Evolutionary conservation across 2,329 filamentous ascomycete species (phyloP).

Genomic region (Diaporthe amygdali): DNA sequence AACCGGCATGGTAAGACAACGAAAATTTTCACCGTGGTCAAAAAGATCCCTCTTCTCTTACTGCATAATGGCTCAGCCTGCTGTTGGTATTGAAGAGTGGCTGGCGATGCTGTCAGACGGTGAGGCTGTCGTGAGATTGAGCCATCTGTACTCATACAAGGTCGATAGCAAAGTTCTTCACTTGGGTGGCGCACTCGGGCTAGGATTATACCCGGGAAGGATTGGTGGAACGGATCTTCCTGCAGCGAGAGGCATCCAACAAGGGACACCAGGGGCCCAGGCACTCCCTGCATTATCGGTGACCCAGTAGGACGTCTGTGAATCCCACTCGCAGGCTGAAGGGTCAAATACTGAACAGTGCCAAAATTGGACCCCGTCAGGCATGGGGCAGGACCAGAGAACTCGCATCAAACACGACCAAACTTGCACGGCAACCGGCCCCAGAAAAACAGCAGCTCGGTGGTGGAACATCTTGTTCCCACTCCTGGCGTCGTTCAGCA

Average conservation of each 20-base stretch:
- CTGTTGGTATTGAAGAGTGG: neutral
- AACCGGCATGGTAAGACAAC: neutral
- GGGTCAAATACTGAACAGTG: neutral
- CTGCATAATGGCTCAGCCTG: neutral
- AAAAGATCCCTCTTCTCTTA: neutral
- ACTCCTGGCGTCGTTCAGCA: neutral
- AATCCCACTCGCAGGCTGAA: neutral
- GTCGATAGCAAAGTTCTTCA: neutral
- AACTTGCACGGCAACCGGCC: neutral
- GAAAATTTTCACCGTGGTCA: neutral
- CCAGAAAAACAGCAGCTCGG: neutral
- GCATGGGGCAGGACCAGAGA: neutral
- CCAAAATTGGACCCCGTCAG: neutral
- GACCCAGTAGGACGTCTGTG: neutral
- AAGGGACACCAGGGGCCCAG: slow-evolving; percentile 2
- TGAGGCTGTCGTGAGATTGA: slow-evolving; percentile 14
- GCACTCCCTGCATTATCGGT: slow-evolving; percentile 13
- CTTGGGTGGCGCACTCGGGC: slow-evolving; percentile 3
- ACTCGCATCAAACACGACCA: neutral
- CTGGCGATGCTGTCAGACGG: neutral
- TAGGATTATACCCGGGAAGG: neutral
- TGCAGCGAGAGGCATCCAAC: slow-evolving; percentile 12
- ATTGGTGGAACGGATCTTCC: slow-evolving; percentile 8
- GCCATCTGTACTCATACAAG: neutral
- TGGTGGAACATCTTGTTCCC: neutral